Conservation (phyloP, 768 basidiomycete species). For the Pleurotus eryngii region DNA sequence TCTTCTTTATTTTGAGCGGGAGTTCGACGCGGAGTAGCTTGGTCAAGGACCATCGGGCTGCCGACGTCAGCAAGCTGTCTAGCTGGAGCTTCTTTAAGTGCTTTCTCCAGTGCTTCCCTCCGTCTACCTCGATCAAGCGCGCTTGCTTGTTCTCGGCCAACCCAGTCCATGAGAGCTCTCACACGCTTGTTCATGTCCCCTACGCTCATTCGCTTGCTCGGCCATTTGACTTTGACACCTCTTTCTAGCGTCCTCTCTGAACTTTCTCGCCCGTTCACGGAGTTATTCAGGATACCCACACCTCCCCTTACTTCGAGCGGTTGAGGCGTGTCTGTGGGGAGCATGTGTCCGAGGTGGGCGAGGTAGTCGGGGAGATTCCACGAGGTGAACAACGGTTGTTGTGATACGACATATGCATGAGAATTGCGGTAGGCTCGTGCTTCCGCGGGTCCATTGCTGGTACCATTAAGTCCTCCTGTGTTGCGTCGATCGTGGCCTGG, state of each 20-base stretch:
- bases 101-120: constrained; percentile 61
- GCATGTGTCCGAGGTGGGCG: constrained; percentile 77
- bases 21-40: background rate
- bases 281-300: constrained; percentile 22
- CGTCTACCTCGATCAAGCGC: constrained; percentile 69
- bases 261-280: constrained; percentile 37
- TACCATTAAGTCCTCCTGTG: constrained; percentile 26
- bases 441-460: constrained; percentile 37
- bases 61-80: constrained; percentile 9
- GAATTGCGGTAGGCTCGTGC: constrained; percentile 74
- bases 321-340: constrained; percentile 73
- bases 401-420: constrained; percentile 76
- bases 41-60: constrained; percentile 31
- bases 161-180: constrained; percentile 86
- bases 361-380: constrained; percentile 96
- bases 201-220: constrained; percentile 91
- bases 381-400: constrained; percentile 75
- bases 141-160: constrained; percentile 82
- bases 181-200: constrained; percentile 97
- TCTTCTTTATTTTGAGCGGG: background rate
- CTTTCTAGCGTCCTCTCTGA: constrained; percentile 65
- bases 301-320: constrained; percentile 65
- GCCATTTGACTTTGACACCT: constrained; percentile 90
- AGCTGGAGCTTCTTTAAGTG: constrained; percentile 35
- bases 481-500: constrained; percentile 47